Base-by-base conservation (phyloP, 2,329 filamentous ascomycete genomes). In the Ascochyta clinopodiicola region DNA sequence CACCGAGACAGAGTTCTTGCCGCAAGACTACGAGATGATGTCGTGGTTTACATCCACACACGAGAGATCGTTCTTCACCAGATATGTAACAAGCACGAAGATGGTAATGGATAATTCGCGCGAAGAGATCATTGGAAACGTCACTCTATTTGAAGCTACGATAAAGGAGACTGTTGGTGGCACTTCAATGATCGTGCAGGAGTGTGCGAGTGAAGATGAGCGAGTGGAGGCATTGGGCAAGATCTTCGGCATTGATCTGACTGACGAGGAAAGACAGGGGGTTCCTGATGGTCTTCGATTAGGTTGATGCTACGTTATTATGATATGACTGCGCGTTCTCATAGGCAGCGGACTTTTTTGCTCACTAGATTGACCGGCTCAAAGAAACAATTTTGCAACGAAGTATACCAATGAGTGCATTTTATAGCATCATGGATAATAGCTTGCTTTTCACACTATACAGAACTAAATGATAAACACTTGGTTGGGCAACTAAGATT, bases 11-110 rank as follows among this genome's bases (percentile, higher is more conserved):
- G 64, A 67, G 25, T 67, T 66, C n/a, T n/a, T 66, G 27, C 57
- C 61, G 0, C 57, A 64, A 35, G 63, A 67, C 27, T 67, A 66
- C 21, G 51, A 62, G 29, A 54, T 67, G 25, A 66, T 67, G 61
- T 66, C 62, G 6, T 66, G 60, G 57, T 66, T 54, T 34, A 67
- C 64, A 6, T 66, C 63, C 25, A 64, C 63, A 13, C 38, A 61
- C 19, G 24, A 31, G 12, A 57, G 10, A 2, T 62, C 51, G 0
- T 67, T 63, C 44, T 67, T 66, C 15, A 66, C 61, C 1, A 50
- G 25, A 25, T 58, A 50, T 39, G 46, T 67, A 10, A 66, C 59
- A 2, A 54, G 55, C 31, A 63, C 51, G 0, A 54, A 21, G 21
- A 60, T 62, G 53, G 15, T 63, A 4, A 57, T 62, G 51, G 53